Percentiles rank a stretch among this genome's conserved stretches.
These are phyloP conservation scores for Starmerella stellata DNA, from an alignment of 805 yeast genomes.

Conservation along the genomic window DNA sequence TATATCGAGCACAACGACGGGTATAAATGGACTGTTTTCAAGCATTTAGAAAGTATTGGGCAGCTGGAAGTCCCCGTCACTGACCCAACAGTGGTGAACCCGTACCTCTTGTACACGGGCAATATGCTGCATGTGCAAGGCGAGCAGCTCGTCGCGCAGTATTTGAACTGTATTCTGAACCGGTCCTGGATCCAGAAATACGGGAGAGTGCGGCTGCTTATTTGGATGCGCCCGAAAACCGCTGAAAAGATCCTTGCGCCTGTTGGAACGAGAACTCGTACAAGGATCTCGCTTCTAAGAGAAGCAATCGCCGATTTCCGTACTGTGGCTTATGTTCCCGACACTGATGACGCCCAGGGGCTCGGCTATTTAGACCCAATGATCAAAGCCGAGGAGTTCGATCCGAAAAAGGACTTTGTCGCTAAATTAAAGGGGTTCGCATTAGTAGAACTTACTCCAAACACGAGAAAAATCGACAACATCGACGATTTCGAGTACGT, in stretches of 20 bases:
- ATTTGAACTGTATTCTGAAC: constrained; percentile 49
- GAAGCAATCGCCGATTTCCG: constrained; percentile 45
- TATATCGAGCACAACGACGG: constrained; percentile 30
- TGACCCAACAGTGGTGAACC: constrained; percentile 30
- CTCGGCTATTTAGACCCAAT: constrained; percentile 5
- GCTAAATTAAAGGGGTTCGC: constrained; percentile 23
- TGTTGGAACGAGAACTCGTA: constrained; percentile 34
- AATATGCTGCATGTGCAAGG: constrained; percentile 40
- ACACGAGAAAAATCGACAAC: constrained; percentile 26
- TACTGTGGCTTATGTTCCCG: constrained; percentile 14
- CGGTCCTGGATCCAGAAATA: constrained; percentile 57
- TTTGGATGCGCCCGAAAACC: constrained; percentile 45
- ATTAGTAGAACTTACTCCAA: constrained; percentile 41
- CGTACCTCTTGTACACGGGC: constrained; percentile 39
- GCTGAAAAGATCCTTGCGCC: constrained; percentile 46
- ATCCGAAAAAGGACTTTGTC: constrained; percentile 10
- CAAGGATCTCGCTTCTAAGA: constrained; percentile 44
- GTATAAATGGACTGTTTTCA: constrained; percentile 48
- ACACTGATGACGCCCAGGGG: constrained; percentile 18
- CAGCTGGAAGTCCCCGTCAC: constrained; percentile 26
- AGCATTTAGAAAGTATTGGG: constrained; percentile 29
- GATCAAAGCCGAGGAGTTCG: constrained; percentile 3
- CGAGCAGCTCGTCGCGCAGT: constrained; percentile 56
- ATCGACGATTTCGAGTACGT: constrained; percentile 51
- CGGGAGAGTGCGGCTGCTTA: constrained; percentile 57